These are phyloP conservation scores for Botryococcus braunii DNA, from an alignment of 163 green algal genomes.

Conservation along the genomic window DNA sequence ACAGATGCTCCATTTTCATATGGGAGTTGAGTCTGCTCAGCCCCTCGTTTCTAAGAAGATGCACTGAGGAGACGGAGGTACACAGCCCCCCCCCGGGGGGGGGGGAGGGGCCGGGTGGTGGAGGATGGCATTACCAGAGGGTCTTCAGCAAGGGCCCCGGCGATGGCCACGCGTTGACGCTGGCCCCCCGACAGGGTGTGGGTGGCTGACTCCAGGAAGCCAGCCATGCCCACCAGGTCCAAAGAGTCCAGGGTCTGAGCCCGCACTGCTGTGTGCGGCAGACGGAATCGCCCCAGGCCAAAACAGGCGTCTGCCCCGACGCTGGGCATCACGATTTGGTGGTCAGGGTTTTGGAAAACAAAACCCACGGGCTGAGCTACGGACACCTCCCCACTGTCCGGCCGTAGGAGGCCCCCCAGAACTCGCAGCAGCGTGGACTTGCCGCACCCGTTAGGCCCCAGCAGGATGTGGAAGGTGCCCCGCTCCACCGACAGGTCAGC, in stretches of 20 bases:
- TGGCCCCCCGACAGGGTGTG: constrained; percentile 90
- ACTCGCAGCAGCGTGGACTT: constrained; percentile 85
- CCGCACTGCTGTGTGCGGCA: constrained; percentile 43
- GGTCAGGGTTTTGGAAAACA: constrained; percentile 98
- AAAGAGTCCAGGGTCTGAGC: constrained; percentile 55
- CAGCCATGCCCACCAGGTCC: constrained; percentile 66
- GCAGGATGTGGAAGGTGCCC: constrained; percentile 73
- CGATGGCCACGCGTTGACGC: constrained; percentile 94
- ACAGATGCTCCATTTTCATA: too few relatives aligned
- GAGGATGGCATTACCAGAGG: too few relatives aligned
- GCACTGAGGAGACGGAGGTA: too few relatives aligned
- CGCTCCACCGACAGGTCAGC: constrained; percentile 35
- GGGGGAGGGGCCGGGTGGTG: too few relatives aligned
- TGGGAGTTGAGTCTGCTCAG: too few relatives aligned
- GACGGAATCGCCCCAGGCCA: constrained; percentile 69
- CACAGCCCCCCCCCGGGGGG: too few relatives aligned
- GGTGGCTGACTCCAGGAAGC: constrained; percentile 60
- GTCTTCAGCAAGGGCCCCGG: constrained; percentile 62
- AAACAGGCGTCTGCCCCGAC: constrained; percentile 93
- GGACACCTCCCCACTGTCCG: constrained; percentile 32
- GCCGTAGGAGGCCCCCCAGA: constrained; percentile 51
- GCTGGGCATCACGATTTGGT: constrained; percentile 95
- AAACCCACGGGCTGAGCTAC: constrained; percentile 63
- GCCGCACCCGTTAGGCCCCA: constrained; percentile 75
- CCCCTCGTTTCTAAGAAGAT: too few relatives aligned